Conservation (phyloP, 208 protist species). For the Acanthamoeba sp. region DNA sequence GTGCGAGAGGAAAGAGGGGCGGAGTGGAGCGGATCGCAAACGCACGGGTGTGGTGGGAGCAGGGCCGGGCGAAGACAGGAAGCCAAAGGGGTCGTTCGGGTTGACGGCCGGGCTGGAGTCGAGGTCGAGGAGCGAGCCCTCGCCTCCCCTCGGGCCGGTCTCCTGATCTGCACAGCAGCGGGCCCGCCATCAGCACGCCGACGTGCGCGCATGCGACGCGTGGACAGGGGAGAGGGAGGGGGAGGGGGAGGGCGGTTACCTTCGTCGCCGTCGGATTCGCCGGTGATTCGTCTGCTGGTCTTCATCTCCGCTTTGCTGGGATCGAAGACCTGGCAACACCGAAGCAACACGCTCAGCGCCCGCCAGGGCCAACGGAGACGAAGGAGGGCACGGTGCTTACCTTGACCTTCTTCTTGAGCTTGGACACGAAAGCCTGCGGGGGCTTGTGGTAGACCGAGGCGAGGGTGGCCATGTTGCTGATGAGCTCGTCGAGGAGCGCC, state of each 20-base stretch:
- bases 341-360: not conserved
- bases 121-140: slow-evolving; percentile 14
- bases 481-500: slow-evolving; percentile 93
- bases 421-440: slow-evolving; percentile 94
- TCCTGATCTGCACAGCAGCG: not conserved
- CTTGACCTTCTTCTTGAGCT: slow-evolving; percentile 81
- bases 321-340: not conserved
- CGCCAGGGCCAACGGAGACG: not conserved
- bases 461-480: slow-evolving; percentile 89
- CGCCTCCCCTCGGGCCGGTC: not conserved
- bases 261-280: slow-evolving; percentile 5
- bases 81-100: not conserved
- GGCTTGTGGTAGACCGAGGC: slow-evolving; percentile 97
- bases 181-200: not conserved
- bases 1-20: not conserved
- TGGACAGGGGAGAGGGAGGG: too few species aligned
- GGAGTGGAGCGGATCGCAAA: slow-evolving; percentile 53
- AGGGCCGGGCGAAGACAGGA: not conserved
- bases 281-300: not conserved
- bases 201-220: not conserved
- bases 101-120: not conserved
- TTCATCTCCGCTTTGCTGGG: slow-evolving; percentile 48
- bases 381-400: not conserved
- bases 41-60: not conserved
- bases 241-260: not conserved